A percentile compares a stretch with the other conserved stretches of the same genome.
phyloP scores from a whole-genome alignment of 2,329 filamentous ascomycete species.

The Fusarium coicis region DNA sequence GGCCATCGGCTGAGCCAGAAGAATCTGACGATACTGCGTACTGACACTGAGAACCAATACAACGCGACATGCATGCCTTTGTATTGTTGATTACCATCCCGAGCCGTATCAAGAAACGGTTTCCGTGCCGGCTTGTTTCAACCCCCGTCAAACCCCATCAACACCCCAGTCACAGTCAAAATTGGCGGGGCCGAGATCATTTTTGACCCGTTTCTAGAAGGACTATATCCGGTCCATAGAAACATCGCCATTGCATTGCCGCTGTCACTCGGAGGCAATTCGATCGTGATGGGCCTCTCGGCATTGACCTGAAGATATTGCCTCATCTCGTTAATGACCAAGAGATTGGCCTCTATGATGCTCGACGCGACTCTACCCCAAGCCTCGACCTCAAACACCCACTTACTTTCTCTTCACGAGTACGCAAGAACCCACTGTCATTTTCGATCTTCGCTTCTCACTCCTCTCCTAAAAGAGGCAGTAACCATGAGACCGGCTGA shows the following conservation, averaged over 20 bases:
- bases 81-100: constrained; percentile 25
- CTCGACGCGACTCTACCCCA: background rate
- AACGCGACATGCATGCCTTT: constrained; percentile 5
- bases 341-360: background rate
- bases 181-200: constrained; percentile 35
- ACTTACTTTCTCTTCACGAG: constrained; percentile 25
- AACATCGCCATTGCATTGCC: background rate
- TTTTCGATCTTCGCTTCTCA: constrained; percentile 30
- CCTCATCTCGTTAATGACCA: constrained; percentile 22
- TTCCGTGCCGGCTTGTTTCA: constrained; percentile 40
- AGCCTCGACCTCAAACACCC: background rate
- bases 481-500: constrained; percentile 20
- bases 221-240: constrained; percentile 4
- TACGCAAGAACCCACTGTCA: constrained; percentile 20
- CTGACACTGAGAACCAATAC: constrained; percentile 2
- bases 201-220: constrained; percentile 26
- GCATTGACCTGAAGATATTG: constrained; percentile 23
- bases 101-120: constrained; percentile 25
- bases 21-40: constrained; percentile 10
- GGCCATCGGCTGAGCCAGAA: constrained; percentile 60
- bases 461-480: constrained; percentile 28
- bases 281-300: constrained; percentile 23
- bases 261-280: background rate
- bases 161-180: constrained; percentile 15
- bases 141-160: constrained; percentile 24